Base-by-base conservation (phyloP, 2,329 filamentous ascomycete genomes). In the Tympanopsis confertula region DNA sequence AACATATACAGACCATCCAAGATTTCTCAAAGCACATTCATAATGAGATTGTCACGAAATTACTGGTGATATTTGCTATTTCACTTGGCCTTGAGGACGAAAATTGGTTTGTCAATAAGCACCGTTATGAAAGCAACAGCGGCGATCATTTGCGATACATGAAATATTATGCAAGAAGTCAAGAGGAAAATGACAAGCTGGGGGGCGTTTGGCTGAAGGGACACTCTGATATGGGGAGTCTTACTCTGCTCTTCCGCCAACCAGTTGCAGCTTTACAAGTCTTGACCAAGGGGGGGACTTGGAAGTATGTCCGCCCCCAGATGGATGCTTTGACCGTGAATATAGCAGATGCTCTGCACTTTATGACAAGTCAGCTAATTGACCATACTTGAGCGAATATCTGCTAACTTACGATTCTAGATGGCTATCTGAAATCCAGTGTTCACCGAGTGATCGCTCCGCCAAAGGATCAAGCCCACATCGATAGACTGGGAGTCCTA, bases 131-230 rank as follows among this genome's bases (percentile, higher is more conserved):
- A 2, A 54, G 62, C 22, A 57, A 64, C 13, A 65, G 66, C 32
- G 70, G 74, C 36, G 65, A 70, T 40, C 69, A 74, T 43, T 57
- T 73, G 12, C 65, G 71, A 5, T 73, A 71, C 50, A 74, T 73
- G 69, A 58, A 63, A 35, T 74, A 73, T 44, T 59, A 62, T 19
- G 56, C 62, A 0, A 61, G 68, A 5, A 54, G 55, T 0, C 45
- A 55, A 13, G 58, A 60, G 5, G 59, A 65, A 18, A 66, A 63
- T 48, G 42, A 39, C 14, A 41, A 36, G 20, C 44, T 50, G 13
- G 41, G 45, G 17, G 46, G 50, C 24, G 50, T 42, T 2, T 53
- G 49, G 49, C 46, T 48, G 1, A 44, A 49, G 4, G 52, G 49
- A 0, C 68, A 74, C 46, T 71, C 69, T 1, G 69, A 74, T 44